phyloP scores from a whole-genome alignment of 192 early-diverging fungal genomes.

The Podila clonocystis region DNA sequence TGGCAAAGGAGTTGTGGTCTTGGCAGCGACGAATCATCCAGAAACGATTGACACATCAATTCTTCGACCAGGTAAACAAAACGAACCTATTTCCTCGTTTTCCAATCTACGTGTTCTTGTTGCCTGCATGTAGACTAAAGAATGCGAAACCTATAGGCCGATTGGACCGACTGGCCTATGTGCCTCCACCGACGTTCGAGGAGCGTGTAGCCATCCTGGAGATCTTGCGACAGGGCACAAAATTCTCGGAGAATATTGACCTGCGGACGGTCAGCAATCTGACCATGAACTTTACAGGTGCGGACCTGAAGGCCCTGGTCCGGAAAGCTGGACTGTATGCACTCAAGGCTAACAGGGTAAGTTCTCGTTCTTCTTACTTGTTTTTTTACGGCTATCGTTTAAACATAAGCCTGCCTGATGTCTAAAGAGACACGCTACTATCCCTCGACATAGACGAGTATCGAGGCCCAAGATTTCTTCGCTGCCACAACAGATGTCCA shows the following conservation, averaged over 20 bases:
- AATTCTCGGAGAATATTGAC: conserved; percentile 40
- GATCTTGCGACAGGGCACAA: conserved; percentile 52
- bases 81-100: not conserved
- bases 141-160: too few species aligned
- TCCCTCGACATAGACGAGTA: conserved; percentile 10
- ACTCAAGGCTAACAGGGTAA: conserved; percentile 51
- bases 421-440: too few species aligned
- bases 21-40: conserved; percentile 91
- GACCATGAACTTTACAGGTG: conserved; percentile 70
- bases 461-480: conserved; percentile 43
- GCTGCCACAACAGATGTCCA: conserved; percentile 29
- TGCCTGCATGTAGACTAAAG: not conserved
- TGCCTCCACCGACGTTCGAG: conserved; percentile 66
- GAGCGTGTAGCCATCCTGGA: conserved; percentile 75
- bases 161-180: conserved; percentile 82
- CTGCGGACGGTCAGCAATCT: conserved; percentile 52
- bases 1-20: conserved; percentile 70
- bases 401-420: too few species aligned
- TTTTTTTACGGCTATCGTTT: not conserved
- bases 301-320: conserved; percentile 72
- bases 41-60: conserved; percentile 78
- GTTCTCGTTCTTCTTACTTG: not conserved
- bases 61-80: conserved; percentile 72
- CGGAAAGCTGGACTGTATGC: conserved; percentile 67
- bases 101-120: not conserved